These are phyloP conservation scores for Geranomyces michiganensis DNA, from an alignment of 192 early-diverging fungal genomes.

Conservation along the genomic window DNA sequence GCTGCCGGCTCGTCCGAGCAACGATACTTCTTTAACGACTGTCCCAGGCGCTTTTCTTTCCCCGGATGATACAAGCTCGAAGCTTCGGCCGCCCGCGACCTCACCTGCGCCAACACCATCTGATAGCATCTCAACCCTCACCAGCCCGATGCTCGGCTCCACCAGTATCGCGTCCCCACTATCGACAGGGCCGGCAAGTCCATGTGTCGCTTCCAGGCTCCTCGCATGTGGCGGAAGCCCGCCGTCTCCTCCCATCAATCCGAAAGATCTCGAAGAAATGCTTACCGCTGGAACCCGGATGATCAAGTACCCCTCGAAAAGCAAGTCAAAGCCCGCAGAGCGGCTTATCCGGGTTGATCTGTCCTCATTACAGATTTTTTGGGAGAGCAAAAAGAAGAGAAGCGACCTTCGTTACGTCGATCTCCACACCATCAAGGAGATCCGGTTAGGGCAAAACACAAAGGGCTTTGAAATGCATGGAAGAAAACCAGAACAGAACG, in stretches of 20 bases:
- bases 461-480: conserved; percentile 55
- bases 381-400: conserved; percentile 55
- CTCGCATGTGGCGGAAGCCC: conserved; percentile 3
- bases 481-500: conserved; percentile 44
- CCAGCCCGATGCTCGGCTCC: too few species aligned
- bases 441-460: conserved; percentile 61
- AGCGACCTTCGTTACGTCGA: conserved; percentile 35
- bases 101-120: too few species aligned
- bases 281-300: conserved; percentile 44
- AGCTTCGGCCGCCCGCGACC: too few species aligned
- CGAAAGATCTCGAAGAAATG: conserved; percentile 30
- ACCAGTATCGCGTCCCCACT: too few species aligned
- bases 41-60: too few species aligned
- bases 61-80: too few species aligned
- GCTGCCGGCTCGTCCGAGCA: too few species aligned
- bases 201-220: too few species aligned
- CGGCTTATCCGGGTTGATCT: conserved; percentile 42
- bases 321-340: conserved; percentile 44
- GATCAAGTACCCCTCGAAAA: conserved; percentile 52
- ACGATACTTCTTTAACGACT: too few species aligned
- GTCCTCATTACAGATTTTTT: conserved; percentile 40
- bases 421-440: conserved; percentile 53
- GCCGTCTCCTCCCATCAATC: conserved; percentile 12
- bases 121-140: too few species aligned
- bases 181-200: too few species aligned